phyloP scores from a whole-genome alignment of 2,329 filamentous ascomycete species.

The Clonostachys rosea region DNA sequence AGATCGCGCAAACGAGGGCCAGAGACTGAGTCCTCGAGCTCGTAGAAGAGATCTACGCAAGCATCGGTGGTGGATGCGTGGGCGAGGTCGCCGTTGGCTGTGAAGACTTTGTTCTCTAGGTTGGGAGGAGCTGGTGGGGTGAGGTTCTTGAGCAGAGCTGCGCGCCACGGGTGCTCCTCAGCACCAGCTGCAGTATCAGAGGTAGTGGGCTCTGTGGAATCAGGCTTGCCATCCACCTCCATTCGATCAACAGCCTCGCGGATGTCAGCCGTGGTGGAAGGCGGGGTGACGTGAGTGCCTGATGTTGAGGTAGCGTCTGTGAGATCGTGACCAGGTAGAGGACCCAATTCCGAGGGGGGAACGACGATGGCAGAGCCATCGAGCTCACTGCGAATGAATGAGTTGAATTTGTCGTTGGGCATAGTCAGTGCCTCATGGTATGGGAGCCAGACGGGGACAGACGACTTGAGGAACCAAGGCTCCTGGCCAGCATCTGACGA shows the following conservation, averaged over 20 bases:
- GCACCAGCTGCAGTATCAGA: not conserved
- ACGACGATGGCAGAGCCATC: not conserved
- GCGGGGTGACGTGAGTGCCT: conserved; percentile 17
- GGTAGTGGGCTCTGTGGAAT: no score
- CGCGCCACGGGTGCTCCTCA: conserved; percentile 22
- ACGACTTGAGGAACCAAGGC: conserved; percentile 32
- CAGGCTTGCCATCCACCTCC: not conserved
- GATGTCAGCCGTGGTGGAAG: conserved; percentile 14
- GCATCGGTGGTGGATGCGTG: conserved; percentile 35
- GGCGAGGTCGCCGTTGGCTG: conserved; percentile 45
- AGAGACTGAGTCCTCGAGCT: conserved; percentile 33
- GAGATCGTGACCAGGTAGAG: not conserved
- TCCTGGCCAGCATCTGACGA: conserved; percentile 7
- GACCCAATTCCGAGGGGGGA: no score
- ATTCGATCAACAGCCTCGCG: conserved; percentile 4
- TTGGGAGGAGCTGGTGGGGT: conserved; percentile 1
- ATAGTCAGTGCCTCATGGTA: conserved; percentile 23
- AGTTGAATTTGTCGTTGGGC: conserved; percentile 22
- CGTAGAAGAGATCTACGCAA: conserved; percentile 50
- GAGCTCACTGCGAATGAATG: conserved; percentile 19
- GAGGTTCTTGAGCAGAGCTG: conserved; percentile 17
- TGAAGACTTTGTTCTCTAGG: conserved; percentile 40
- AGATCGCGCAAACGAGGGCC: conserved; percentile 25
- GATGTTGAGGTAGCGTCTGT: conserved; percentile 11
- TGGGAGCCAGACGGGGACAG: conserved; percentile 30